Conservation (phyloP, 192 early-diverging fungal species). For the Coemansia sp. region DNA sequence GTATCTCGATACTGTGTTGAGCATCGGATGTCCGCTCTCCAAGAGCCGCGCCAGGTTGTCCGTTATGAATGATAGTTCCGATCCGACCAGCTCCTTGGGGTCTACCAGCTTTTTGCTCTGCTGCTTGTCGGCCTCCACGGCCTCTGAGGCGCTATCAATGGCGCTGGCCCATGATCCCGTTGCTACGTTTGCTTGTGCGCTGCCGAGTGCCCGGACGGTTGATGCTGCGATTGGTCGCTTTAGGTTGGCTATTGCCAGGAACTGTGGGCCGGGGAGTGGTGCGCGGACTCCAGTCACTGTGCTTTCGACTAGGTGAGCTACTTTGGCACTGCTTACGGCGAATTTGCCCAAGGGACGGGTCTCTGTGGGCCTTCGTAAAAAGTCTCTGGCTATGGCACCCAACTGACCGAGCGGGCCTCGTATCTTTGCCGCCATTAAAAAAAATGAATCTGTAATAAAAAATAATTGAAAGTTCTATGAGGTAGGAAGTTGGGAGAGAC, state of each 20-base stretch:
- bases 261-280: slow-evolving; percentile 30
- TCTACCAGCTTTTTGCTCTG: slow-evolving; percentile 15
- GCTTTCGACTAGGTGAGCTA: slow-evolving; percentile 37
- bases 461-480: background rate
- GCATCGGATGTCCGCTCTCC: slow-evolving; percentile 84
- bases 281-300: slow-evolving; percentile 36
- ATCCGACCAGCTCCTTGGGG: slow-evolving; percentile 68
- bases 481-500: background rate
- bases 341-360: slow-evolving; percentile 39
- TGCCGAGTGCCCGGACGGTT: slow-evolving; percentile 9
- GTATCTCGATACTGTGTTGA: slow-evolving; percentile 84
- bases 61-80: slow-evolving; percentile 82
- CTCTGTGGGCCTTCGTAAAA: slow-evolving; percentile 26
- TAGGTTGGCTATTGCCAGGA: slow-evolving; percentile 18
- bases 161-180: slow-evolving; percentile 20
- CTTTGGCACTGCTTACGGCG: slow-evolving; percentile 41
- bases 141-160: slow-evolving; percentile 31
- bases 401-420: slow-evolving; percentile 38
- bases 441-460: background rate
- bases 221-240: slow-evolving; percentile 32
- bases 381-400: slow-evolving; percentile 26
- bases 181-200: background rate
- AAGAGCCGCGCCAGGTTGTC: slow-evolving; percentile 80
- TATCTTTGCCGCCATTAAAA: slow-evolving; percentile 37
- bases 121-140: slow-evolving; percentile 8